A percentile compares a stretch with the other conserved stretches of the same genome.
phyloP scores from a whole-genome alignment of 2,329 filamentous ascomycete genomes.

The Penicillium sp. region DNA sequence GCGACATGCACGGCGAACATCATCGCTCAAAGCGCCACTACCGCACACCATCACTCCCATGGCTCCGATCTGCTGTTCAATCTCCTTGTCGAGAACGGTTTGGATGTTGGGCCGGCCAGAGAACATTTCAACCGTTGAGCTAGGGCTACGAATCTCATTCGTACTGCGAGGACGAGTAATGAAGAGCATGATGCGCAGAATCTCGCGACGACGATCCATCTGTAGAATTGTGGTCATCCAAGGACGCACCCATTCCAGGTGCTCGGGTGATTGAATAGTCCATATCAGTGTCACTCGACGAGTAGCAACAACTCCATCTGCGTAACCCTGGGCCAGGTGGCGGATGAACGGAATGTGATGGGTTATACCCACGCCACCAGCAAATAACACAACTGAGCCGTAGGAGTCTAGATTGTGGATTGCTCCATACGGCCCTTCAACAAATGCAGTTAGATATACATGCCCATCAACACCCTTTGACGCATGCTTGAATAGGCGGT shows the following conservation, averaged over 20 bases:
- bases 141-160: constrained; percentile 74
- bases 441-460: constrained; percentile 65
- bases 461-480: constrained; percentile 49
- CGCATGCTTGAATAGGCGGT: constrained; percentile 71
- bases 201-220: constrained; percentile 74
- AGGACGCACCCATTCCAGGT: constrained; percentile 87
- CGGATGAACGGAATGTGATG: constrained; percentile 88
- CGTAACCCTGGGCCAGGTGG: constrained; percentile 67
- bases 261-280: constrained; percentile 85
- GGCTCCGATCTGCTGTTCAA: constrained; percentile 75
- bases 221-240: constrained; percentile 76
- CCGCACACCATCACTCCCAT: constrained; percentile 84
- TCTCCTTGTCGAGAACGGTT: constrained; percentile 75
- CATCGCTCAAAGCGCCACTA: constrained; percentile 69
- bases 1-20: constrained; percentile 67
- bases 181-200: constrained; percentile 83
- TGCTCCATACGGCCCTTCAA: constrained; percentile 86
- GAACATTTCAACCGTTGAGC: constrained; percentile 82
- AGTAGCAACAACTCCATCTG: constrained; percentile 69
- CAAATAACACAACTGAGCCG: constrained; percentile 85
- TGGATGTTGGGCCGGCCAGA: constrained; percentile 81
- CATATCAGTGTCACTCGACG: constrained; percentile 80
- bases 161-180: constrained; percentile 81
- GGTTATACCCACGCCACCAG: constrained; percentile 90
- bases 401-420: constrained; percentile 87